Evolutionary conservation across 345 rosid species (phyloP).

Genomic region (Angophora floribunda): DNA sequence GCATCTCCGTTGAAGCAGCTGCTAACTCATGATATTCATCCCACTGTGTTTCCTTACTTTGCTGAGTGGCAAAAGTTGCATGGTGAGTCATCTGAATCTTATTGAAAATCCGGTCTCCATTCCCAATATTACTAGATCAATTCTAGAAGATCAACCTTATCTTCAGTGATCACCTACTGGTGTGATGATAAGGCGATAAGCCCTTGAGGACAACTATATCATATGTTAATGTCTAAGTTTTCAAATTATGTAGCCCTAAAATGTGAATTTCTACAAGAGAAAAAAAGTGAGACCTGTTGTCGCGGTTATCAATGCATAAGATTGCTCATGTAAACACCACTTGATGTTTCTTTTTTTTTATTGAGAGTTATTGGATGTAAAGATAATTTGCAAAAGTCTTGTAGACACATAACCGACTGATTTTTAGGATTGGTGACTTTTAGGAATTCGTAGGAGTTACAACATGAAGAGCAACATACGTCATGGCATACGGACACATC

Average conservation of each 20-base stretch:
- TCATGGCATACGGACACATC: not conserved
- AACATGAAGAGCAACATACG: not conserved
- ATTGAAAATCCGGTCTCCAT: not conserved
- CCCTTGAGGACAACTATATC: not conserved
- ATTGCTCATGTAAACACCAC: not conserved
- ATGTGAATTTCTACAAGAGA: not conserved
- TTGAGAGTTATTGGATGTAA: not conserved
- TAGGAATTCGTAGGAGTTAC: not conserved
- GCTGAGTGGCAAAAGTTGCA: constrained; percentile 65
- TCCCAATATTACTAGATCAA: not conserved
- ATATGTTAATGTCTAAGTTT: not conserved
- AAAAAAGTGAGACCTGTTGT: not conserved
- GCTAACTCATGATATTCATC: constrained; percentile 72
- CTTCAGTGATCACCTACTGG: not conserved
- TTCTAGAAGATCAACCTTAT: not conserved
- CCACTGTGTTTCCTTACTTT: constrained; percentile 67
- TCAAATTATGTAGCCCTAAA: not conserved
- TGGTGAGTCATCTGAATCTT: constrained; percentile 23
- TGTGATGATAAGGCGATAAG: not conserved
- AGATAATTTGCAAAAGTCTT: not conserved
- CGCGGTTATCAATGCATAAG: not conserved
- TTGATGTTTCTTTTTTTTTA: not conserved
- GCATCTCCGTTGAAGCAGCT: not conserved
- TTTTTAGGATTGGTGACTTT: not conserved
- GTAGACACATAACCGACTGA: not conserved